These are phyloP conservation scores for Saccharomycopsis phalli DNA, from an alignment of 1,139 yeast species.

Conservation along the genomic window DNA sequence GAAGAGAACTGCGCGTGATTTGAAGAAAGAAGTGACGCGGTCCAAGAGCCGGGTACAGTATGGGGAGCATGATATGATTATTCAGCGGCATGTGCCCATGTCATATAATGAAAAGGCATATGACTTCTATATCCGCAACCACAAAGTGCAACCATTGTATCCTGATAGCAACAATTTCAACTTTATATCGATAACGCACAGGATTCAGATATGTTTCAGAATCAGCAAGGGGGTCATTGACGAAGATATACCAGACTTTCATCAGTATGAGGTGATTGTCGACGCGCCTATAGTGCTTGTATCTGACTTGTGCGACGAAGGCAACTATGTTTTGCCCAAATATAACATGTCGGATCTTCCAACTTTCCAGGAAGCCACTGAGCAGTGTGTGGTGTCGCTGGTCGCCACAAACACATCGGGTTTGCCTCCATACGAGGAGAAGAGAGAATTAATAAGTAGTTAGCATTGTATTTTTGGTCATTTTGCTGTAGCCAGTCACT, in stretches of 20 bases:
- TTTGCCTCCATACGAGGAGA: too few species aligned
- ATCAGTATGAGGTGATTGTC: conserved; percentile 82
- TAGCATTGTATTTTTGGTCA: too few species aligned
- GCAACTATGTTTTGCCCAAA: conserved; percentile 61
- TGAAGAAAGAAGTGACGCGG: conserved; percentile 15
- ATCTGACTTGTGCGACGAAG: conserved; percentile 63
- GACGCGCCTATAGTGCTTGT: conserved; percentile 75
- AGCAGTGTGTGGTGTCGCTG: background rate
- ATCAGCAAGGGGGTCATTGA: conserved; percentile 48
- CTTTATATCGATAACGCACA: conserved; percentile 63
- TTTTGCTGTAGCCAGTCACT: too few species aligned
- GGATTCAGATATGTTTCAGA: conserved; percentile 70
- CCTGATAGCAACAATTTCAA: conserved; percentile 65
- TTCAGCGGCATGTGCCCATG: conserved; percentile 20
- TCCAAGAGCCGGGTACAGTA: conserved; percentile 15
- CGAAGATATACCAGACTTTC: conserved; percentile 44
- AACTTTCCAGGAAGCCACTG: conserved; percentile 49
- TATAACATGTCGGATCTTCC: conserved; percentile 44
- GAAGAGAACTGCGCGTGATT: conserved; percentile 2
- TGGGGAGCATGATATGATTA: conserved; percentile 18
- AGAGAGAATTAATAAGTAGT: too few species aligned
- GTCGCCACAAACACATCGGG: too few species aligned
- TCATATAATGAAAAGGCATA: conserved; percentile 22
- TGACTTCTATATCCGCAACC: conserved; percentile 23
- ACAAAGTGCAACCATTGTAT: conserved; percentile 33